phyloP scores from a whole-genome alignment of 352 stramenopile genomes.

The Globisporangium sylvaticum region DNA sequence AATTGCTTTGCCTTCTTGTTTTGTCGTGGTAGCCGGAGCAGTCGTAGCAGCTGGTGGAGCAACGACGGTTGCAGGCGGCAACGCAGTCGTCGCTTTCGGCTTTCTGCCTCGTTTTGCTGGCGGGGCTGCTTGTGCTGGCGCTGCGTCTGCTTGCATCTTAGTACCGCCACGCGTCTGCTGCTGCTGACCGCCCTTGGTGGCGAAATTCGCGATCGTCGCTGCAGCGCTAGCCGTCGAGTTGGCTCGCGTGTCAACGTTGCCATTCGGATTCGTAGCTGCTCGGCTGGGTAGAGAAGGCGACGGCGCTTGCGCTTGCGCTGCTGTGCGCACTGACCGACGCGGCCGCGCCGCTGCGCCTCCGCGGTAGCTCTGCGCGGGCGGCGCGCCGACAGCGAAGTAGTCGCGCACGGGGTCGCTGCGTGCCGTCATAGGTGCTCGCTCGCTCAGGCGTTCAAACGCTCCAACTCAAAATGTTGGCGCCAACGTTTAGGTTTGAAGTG shows the following conservation, averaged over 20 bases:
- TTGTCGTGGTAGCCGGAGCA: not conserved
- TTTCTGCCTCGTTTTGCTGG: not conserved
- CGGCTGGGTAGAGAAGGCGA: not conserved
- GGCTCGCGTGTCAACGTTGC: not conserved
- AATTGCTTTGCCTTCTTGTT: not conserved
- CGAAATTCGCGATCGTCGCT: not conserved
- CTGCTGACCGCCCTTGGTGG: not conserved
- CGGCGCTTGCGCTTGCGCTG: not conserved
- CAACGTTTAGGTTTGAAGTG: constrained; percentile 9
- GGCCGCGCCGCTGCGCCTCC: not conserved
- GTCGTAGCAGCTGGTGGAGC: not conserved
- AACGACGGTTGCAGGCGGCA: not conserved
- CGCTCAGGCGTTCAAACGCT: not conserved
- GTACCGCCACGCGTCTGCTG: not conserved
- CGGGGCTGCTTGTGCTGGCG: not conserved
- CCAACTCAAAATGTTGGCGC: not conserved
- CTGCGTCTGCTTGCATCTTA: not conserved
- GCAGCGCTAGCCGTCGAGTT: not conserved
- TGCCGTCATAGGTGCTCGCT: not conserved
- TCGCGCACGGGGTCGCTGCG: constrained; percentile 15
- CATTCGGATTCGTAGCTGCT: not conserved
- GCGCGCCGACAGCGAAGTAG: constrained; percentile 11
- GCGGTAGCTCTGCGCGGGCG: not conserved
- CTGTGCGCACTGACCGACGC: not conserved
- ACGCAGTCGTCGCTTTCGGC: not conserved